phyloP scores from a whole-genome alignment of 1,284 basidiomycete species.

The Papiliotrema nemorosa region DNA sequence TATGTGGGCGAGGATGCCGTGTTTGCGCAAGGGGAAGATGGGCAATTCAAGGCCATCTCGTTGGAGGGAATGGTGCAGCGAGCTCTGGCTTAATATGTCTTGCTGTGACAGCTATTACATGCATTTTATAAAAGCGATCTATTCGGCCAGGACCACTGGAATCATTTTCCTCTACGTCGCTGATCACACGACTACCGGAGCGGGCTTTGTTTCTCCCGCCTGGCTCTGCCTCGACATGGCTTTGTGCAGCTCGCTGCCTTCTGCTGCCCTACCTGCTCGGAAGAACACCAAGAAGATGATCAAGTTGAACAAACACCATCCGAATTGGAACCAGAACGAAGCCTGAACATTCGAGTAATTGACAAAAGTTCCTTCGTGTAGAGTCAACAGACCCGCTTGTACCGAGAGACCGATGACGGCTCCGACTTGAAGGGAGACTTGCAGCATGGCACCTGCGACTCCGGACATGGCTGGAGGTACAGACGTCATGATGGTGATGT shows the following conservation, averaged over 20 bases:
- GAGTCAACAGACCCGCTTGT: constrained; percentile 42
- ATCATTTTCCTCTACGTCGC: too few species aligned
- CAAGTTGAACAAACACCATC: constrained; percentile 34
- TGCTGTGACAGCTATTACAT: too few species aligned
- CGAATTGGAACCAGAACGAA: constrained; percentile 38
- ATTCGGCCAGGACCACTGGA: too few species aligned
- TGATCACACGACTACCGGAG: too few species aligned
- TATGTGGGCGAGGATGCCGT: constrained; percentile 52
- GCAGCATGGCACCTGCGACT: constrained; percentile 39
- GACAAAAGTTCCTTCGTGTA: constrained; percentile 28
- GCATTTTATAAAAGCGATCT: too few species aligned
- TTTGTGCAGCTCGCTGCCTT: constrained; percentile 3
- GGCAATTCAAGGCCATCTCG: constrained; percentile 38
- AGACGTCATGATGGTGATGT: constrained; percentile 28
- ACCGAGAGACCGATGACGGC: constrained; percentile 35
- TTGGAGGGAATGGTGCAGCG: constrained; percentile 48
- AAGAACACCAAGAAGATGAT: constrained; percentile 1
- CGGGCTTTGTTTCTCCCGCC: neutral
- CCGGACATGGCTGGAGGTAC: constrained; percentile 35
- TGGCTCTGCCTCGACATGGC: neutral
- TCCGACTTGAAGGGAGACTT: constrained; percentile 31
- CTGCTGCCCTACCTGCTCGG: neutral
- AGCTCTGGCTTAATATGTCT: constrained; percentile 10
- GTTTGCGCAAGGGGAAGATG: constrained; percentile 42
- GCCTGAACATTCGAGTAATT: constrained; percentile 35